Base-by-base conservation (phyloP, 148 eudicot genomes). In the Simmondsia chinensis region DNA sequence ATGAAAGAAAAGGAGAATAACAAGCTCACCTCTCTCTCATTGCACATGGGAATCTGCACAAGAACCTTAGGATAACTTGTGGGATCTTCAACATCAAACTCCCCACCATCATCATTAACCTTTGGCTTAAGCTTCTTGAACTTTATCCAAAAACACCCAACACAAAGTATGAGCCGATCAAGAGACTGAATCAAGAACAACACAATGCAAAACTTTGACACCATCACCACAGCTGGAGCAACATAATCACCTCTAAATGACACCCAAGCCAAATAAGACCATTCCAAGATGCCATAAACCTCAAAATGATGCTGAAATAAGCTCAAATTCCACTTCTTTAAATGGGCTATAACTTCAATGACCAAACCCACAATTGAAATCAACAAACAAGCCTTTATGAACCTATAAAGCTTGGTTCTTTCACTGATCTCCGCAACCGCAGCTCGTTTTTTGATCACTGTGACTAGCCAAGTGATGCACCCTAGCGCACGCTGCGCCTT, bases 41-140 rank as follows among this genome's bases (percentile, higher is more conserved):
- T 68, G 54, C 73, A 61, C 72, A 60, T 66, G 8, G 72, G 72
- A 40, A 66, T 66, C 39, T 67, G 72, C 31, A 67, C 67, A 38
- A 69, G 60, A 41, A 69, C 69, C 74, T 37, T 63, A 6, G 74
- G 74, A 25, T 42, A 63, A 39, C 11, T 10, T 21, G 31, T 20
- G 48, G 46, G 29, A 47, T 47, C 54, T 10, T 38, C 62, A 47
- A 15, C 32, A 39, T 57, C 54, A 33, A 15, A 43, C n/a, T n/a
- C n/a, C n/a, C n/a, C n/a, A 13, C 36, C 61, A 30, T 30, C 46
- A 12, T 29, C 52, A 37, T 33, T 45, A 6, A 37, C 28, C n/a
- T 15, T 18, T 14, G 78, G 78, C 39, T 60, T 68, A 14, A 59
- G 42, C 33, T 63, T 68, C 48, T 48, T 73, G 21, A 54, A 22